phyloP scores from a whole-genome alignment of 2,329 filamentous ascomycete species.

The Colletotrichum graminicola region DNA sequence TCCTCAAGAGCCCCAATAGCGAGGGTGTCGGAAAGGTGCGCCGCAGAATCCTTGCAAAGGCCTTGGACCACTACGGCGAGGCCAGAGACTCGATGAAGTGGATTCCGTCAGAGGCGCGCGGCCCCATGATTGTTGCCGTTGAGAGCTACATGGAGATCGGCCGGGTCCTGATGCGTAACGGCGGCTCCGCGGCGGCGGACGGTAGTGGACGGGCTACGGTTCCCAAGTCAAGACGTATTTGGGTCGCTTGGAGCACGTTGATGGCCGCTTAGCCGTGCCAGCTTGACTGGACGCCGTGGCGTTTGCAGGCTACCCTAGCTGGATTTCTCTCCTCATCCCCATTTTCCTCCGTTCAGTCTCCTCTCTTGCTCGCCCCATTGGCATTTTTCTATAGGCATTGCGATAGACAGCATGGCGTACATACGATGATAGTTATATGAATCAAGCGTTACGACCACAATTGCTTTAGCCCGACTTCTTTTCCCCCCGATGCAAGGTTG shows the following conservation, averaged over 20 bases:
- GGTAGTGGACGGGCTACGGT: slow-evolving; percentile 56
- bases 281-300: neutral
- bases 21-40: slow-evolving; percentile 64
- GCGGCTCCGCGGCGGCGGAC: slow-evolving; percentile 20
- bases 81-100: slow-evolving; percentile 69
- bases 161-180: slow-evolving; percentile 61
- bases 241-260: slow-evolving; percentile 70
- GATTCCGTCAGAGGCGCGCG: slow-evolving; percentile 70
- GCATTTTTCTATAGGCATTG: slow-evolving; percentile 29
- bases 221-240: slow-evolving; percentile 60
- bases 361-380: neutral
- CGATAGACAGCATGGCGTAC: slow-evolving; percentile 27
- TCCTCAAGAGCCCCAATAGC: slow-evolving; percentile 64
- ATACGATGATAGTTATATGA: neutral
- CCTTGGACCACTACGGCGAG: slow-evolving; percentile 70
- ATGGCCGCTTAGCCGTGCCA: slow-evolving; percentile 11
- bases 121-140: slow-evolving; percentile 75
- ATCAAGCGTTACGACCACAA: neutral
- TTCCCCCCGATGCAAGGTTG: neutral
- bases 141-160: slow-evolving; percentile 85
- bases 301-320: neutral
- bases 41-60: slow-evolving; percentile 67
- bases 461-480: neutral
- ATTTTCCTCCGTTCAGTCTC: neutral
- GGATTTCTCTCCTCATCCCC: neutral